Percentiles rank a stretch among this genome's conserved stretches.
phyloP scores from a whole-genome alignment of 306 rosid species.

The Spatholobus suberectus region DNA sequence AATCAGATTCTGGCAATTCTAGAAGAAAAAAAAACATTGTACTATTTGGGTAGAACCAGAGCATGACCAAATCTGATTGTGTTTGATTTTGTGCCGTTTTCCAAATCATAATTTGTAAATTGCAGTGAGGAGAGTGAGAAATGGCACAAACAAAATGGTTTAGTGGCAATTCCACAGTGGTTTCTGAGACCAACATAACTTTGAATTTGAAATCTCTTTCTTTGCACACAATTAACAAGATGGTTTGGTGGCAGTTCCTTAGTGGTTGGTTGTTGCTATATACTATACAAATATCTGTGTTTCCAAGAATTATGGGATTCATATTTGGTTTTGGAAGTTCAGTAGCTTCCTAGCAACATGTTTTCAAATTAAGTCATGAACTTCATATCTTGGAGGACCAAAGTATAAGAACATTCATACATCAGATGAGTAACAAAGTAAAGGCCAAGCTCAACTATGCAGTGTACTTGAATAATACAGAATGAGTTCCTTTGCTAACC shows the following conservation, averaged over 20 bases:
- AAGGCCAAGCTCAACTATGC: slow-evolving; percentile 4
- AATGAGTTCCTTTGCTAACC: not conserved
- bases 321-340: not conserved
- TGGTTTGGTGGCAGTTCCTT: not conserved
- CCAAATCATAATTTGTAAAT: not conserved
- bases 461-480: not conserved
- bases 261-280: not conserved
- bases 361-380: not conserved
- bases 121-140: not conserved
- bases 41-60: not conserved
- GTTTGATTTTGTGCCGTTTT: slow-evolving; percentile 1
- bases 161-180: not conserved
- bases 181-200: slow-evolving; percentile 11
- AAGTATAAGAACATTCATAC: not conserved
- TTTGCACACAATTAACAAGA: not conserved
- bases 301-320: not conserved
- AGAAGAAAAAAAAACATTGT: not conserved
- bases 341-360: not conserved
- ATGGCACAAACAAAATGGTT: slow-evolving; percentile 1
- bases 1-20: slow-evolving; percentile 24
- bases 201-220: not conserved
- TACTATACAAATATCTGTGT: not conserved
- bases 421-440: not conserved
- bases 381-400: not conserved
- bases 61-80: not conserved